These are phyloP conservation scores for Ceratobasidium sp. DNA, from an alignment of 1,284 basidiomycete species.

Conservation along the genomic window DNA sequence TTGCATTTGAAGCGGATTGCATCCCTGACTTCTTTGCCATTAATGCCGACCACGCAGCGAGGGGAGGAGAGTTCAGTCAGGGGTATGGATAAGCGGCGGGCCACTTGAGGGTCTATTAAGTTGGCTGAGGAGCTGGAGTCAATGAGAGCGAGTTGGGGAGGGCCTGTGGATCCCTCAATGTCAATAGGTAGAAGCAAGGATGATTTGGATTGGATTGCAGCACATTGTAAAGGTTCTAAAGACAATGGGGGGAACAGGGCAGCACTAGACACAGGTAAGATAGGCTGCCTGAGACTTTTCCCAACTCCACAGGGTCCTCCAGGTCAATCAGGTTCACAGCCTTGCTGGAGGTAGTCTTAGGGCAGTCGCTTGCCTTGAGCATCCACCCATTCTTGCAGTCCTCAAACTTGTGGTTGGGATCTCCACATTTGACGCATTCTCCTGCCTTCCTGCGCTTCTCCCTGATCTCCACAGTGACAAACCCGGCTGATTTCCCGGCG, in stretches of 20 bases:
- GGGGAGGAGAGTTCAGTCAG: background rate
- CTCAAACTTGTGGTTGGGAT: background rate
- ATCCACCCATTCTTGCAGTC: background rate
- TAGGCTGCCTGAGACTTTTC: constrained; percentile 16
- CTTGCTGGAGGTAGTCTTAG: background rate
- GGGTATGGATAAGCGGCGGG: background rate
- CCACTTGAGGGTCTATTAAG: background rate
- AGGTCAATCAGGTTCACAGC: background rate
- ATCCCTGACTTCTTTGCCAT: background rate
- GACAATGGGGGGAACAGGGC: background rate
- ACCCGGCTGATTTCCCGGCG: background rate
- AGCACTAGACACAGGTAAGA: constrained; percentile 3
- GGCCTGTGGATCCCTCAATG: too few relatives aligned
- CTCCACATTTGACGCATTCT: background rate
- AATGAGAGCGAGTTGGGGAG: background rate
- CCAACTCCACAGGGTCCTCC: background rate
- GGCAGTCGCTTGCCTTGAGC: background rate
- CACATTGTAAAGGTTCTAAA: background rate
- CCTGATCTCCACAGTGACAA: background rate
- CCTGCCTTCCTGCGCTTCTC: constrained; percentile 3
- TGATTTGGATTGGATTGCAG: background rate
- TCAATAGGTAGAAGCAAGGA: too few relatives aligned
- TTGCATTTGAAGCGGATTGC: background rate
- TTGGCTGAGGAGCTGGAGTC: background rate
- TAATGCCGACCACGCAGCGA: background rate